Base-by-base conservation (phyloP, 768 basidiomycete species). In the Auriscalpium orientale region DNA sequence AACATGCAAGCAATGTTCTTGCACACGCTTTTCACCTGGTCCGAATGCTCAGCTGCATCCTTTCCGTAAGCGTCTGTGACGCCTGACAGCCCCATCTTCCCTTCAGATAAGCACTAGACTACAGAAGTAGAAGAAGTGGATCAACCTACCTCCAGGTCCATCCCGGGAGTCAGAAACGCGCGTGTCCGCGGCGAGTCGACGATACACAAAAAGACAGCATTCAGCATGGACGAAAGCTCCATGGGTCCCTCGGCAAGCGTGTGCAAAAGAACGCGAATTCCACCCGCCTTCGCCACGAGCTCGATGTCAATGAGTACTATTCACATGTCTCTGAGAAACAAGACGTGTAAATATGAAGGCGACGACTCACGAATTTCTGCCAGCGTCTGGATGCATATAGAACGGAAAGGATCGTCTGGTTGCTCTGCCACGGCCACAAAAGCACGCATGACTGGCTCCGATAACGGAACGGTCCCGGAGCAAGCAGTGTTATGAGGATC, bases 61-160 rank as follows among this genome's bases (percentile, higher is more conserved):
- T 90, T 92, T 1, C 91, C 91, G 62, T 95, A 94, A 0, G 90
- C 89, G 67, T 98, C 95, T 2, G 95, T 98, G 55, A 99, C 83
- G 1, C 89, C 89, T 4, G 89, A 86, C 12, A 98, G 73, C 1
- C 87, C 90, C 64, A 94, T 84, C 92, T 94, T 58, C 11, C 43
- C 7, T 28, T 4, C 28, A 28, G 28, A 28, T 28, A 4, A 28
- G 28, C 7, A 28, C 28, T 28, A 22, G 51, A 47, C 49, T 46
- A 15, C 16, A 28, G 9, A 38, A 57, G 53, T 22, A 48, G 47
- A 44, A 6, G 6, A 43, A 48, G 49, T 53, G 20, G 48, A 48
- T 28, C 22, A 18, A 21, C 20, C 64, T 75, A 93, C 93, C 81
- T 98, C 97, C 47, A 98, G 72, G 68, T 98, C 97, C 28, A 82